Evolutionary conservation across 2,329 filamentous ascomycete genomes (phyloP).

Genomic region (Ophiostoma triangulosporum): DNA sequence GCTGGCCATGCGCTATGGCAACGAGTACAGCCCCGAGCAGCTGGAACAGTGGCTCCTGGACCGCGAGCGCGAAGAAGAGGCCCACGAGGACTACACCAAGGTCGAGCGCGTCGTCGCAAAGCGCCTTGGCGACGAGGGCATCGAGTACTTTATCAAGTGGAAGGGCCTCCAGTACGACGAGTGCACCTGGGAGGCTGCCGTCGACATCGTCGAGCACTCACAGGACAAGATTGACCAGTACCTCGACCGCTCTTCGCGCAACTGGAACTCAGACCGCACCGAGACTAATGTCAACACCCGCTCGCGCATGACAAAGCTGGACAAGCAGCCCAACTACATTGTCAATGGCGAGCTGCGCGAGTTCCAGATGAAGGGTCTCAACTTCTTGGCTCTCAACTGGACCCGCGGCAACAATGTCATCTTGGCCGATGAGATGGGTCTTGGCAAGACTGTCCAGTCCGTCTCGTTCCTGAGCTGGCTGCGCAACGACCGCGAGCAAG

Average conservation of each 20-base stretch:
- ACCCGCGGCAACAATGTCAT: constrained; percentile 89
- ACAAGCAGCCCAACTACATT: constrained; percentile 76
- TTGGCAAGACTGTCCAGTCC: constrained; percentile 96
- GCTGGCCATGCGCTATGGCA: constrained; percentile 60
- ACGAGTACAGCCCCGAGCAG: constrained; percentile 65
- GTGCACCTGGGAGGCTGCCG: constrained; percentile 82
- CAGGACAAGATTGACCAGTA: constrained; percentile 88
- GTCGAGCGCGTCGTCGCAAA: constrained; percentile 86
- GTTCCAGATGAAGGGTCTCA: constrained; percentile 87
- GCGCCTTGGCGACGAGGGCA: constrained; percentile 63
- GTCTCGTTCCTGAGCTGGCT: constrained; percentile 97
- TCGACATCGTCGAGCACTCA: constrained; percentile 56
- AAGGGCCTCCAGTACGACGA: constrained; percentile 86
- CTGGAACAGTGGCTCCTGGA: constrained; percentile 93
- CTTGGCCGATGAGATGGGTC: constrained; percentile 94
- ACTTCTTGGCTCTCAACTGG: constrained; percentile 96
- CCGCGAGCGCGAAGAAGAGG: constrained; percentile 78
- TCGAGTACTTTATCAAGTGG: constrained; percentile 94
- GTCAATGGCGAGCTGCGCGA: constrained; percentile 72
- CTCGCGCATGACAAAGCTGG: constrained; percentile 57
- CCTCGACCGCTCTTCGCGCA: constrained; percentile 67
- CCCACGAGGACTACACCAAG: constrained; percentile 76
- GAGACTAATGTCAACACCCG: constrained; percentile 67
- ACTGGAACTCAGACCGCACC: constrained; percentile 64
- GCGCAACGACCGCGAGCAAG: constrained; percentile 74